Conservation (phyloP, 2,329 filamentous ascomycete genomes). For the Samsoniella hepiali region DNA sequence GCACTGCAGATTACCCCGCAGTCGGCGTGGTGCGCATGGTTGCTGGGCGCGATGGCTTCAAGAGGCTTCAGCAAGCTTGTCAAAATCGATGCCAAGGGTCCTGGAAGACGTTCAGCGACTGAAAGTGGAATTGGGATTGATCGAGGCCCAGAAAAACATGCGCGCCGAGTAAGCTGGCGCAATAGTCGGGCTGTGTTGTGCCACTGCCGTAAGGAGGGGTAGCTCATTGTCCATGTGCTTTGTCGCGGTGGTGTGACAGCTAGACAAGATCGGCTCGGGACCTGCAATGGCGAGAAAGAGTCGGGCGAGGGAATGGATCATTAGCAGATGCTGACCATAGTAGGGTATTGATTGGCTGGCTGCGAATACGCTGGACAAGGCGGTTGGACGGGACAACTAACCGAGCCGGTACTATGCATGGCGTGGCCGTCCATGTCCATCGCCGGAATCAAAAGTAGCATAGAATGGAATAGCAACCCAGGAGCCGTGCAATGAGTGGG, state of each 20-base stretch:
- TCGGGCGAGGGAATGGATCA: not conserved
- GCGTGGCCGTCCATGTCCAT: not conserved
- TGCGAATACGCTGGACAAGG: not conserved
- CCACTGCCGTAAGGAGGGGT: slow-evolving; percentile 5
- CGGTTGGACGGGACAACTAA: slow-evolving; percentile 11
- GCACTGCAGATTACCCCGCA: slow-evolving; percentile 5
- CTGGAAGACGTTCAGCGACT: not conserved
- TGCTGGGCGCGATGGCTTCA: not conserved
- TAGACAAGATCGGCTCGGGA: not conserved
- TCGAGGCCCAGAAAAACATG: not conserved
- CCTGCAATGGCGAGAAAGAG: not conserved
- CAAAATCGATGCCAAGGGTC: not conserved
- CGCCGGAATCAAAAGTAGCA: not conserved
- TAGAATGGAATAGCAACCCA: not conserved
- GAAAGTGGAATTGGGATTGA: too few species aligned
- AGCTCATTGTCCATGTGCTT: not conserved
- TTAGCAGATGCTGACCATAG: not conserved
- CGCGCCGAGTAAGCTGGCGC: slow-evolving; percentile 10
- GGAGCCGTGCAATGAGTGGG: not conserved
- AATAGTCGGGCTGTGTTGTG: not conserved
- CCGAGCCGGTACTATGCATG: not conserved
- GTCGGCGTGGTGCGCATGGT: not conserved
- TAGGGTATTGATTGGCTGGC: not conserved
- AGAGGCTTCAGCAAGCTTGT: too few species aligned
- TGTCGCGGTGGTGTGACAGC: slow-evolving; percentile 1